Evolutionary conservation across 202 grass and related monocot genomes (phyloP).

Genomic region (Cymbopogon flexuosus): DNA sequence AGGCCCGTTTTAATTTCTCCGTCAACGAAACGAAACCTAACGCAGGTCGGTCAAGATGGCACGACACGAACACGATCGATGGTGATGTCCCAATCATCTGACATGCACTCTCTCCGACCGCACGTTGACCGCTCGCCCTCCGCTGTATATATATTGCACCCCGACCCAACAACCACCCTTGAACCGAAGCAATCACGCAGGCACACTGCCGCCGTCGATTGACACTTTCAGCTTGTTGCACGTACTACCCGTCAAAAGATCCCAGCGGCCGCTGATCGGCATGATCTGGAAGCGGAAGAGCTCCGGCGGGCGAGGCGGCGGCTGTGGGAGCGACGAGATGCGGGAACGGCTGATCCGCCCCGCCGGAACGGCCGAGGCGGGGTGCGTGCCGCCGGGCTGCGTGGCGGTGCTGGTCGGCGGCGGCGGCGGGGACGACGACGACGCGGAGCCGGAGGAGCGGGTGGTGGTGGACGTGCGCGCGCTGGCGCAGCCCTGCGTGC

Average conservation of each 20-base stretch:
- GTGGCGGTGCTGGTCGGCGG: constrained; percentile 50
- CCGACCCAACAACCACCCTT: too few relatives aligned
- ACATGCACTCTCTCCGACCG: not conserved
- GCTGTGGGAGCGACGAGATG: not conserved
- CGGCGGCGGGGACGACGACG: not conserved
- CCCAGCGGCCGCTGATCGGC: too few relatives aligned
- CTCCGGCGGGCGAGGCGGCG: not conserved
- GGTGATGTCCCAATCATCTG: not conserved
- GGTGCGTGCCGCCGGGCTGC: constrained; percentile 44
- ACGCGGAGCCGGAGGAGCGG: constrained; percentile 17
- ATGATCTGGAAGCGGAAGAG: constrained; percentile 30
- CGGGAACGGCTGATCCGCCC: not conserved
- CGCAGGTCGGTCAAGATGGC: not conserved
- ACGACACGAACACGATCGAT: not conserved
- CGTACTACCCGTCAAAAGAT: too few relatives aligned
- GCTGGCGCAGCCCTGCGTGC: constrained; percentile 37
- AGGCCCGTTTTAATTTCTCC: not conserved
- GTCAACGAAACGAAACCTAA: not conserved
- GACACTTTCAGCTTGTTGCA: not conserved
- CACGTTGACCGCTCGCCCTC: too few relatives aligned
- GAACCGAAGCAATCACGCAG: not conserved
- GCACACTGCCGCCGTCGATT: not conserved
- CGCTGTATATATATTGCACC: not conserved
- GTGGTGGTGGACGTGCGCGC: constrained; percentile 42
- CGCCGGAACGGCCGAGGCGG: not conserved